Evolutionary conservation across 495 filamentous ascomycete species (phyloP), one percentile per base, ranked within the genome.

Genomic region (Immersiella caudata): DNA sequence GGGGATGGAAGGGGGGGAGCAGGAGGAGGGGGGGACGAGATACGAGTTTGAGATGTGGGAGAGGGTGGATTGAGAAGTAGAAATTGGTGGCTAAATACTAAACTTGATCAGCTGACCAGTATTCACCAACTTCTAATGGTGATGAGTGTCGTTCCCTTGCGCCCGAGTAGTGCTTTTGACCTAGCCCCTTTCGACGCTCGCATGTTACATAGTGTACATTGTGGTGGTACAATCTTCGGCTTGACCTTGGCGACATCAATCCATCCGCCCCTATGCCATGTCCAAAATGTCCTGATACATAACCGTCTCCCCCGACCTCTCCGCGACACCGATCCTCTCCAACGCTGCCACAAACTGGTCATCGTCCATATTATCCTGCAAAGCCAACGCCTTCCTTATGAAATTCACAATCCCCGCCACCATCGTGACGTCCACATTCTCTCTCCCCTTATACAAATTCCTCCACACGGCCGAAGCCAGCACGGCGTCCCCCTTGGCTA

Each of bases 401-500:
- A 92, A 97, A 50, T 85, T 85, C 18, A 94, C 91, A 40, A 96
- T 85, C 66, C 85, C 81, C 0, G 91, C 93, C 65, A 98, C 74
- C 58, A 84, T 80, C 56, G 84, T 81, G 75, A 89, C 80, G 76
- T 97, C 91, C 24, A 93, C 81, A 49, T 93, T 89, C 57, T 86
- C 83, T 29, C 81, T 81, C 14, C 86, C 92, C 80, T 93, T 91
- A 80, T 91, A 97, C 50, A 98, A 70, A 77, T 99, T 99, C 70
- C 94, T 86, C 95, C 95, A 99, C 33, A 98, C 83, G 14, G 96
- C 95, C 29, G 90, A 83, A 6, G 93, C 94, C 16, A 97, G 82
- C 64, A 94, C 90, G 50, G 93, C 90, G 75, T 97, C 94, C 0
- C 91, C 91, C 74, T 89, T 91, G 14, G 89, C 82, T 25, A 97